Base-by-base conservation (phyloP, 192 early-diverging fungal species). In the Pilobolus umbonatus region DNA sequence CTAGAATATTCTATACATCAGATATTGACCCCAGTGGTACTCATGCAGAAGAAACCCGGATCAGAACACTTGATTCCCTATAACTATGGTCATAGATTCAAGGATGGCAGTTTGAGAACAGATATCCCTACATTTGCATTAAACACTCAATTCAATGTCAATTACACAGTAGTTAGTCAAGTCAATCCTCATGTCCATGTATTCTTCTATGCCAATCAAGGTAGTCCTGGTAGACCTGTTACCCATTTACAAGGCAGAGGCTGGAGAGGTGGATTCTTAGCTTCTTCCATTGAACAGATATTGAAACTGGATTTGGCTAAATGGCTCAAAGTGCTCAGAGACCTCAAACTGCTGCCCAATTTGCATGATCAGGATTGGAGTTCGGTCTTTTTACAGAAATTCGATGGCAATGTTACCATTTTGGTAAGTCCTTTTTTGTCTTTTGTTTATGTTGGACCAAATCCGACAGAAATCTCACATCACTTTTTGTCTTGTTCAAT, bases 221-320 rank as follows among this genome's bases (percentile, higher is more conserved):
- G 93, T 14, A 74, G 80, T 19, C 65, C 89, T 14, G 93, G 92
- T 14, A 74, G 80, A 61, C 92, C 92, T 15, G 82, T 84, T 7
- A 77, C 81, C 12, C 85, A 87, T 62, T 67, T 84, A n/a, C 57
- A 61, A 35, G 89, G 90, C 26, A 76, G 78, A 38, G 85, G 85
- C n/a, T 93, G 91, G 68, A 80, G 93, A 15, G 95, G 95, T 36
- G 93, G 93, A n/a, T 94, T 92, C 68, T 28, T 95, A 15, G 78
- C 84, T 0, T 85, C 89, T 3, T 79, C 84, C 0, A 64, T 93
- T 17, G 88, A 89, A 58, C 91, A 93, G 53, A 76, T 84, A 50
- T 71, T 92, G 39, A 89, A 89, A 62, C 80, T 96, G 12, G 93
- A 95, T 35, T 70, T 96, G 15, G 85, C 79, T 35, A 94, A 96